phyloP scores from a whole-genome alignment of 78 protist genomes.

The Ministeria vibrans region DNA sequence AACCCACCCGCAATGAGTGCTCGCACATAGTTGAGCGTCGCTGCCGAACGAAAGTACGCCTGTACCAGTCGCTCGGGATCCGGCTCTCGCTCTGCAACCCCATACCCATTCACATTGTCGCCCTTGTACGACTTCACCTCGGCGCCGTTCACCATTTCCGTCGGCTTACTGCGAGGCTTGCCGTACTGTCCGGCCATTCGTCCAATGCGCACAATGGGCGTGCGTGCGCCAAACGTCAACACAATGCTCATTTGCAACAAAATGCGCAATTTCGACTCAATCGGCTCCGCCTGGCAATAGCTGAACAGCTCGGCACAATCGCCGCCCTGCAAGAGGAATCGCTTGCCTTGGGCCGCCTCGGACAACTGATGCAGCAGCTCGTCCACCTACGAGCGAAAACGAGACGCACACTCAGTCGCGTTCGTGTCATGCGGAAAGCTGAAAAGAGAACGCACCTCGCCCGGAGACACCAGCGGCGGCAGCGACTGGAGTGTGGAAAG shows the following conservation, averaged over 20 bases:
- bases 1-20: constrained; percentile 35
- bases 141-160: constrained; percentile 23
- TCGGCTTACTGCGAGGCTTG: constrained; percentile 25
- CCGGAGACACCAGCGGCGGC: not conserved
- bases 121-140: constrained; percentile 26
- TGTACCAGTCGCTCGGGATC: constrained; percentile 47
- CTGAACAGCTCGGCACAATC: constrained; percentile 64
- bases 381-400: not conserved
- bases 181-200: constrained; percentile 62
- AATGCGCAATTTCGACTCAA: constrained; percentile 38
- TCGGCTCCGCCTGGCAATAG: constrained; percentile 24
- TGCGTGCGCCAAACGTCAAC: constrained; percentile 22
- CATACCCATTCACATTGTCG: constrained; percentile 52
- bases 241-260: constrained; percentile 51
- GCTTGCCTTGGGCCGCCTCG: constrained; percentile 33
- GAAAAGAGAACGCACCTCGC: not conserved
- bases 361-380: constrained; percentile 4
- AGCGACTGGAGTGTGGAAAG: not conserved
- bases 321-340: constrained; percentile 61
- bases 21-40: constrained; percentile 53
- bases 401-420: not conserved
- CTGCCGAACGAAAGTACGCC: constrained; percentile 52
- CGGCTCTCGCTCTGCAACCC: constrained; percentile 24
- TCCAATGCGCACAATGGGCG: constrained; percentile 45
- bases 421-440: not conserved